Conservation (phyloP, 768 basidiomycete species). For the Auricularia heimuer region DNA sequence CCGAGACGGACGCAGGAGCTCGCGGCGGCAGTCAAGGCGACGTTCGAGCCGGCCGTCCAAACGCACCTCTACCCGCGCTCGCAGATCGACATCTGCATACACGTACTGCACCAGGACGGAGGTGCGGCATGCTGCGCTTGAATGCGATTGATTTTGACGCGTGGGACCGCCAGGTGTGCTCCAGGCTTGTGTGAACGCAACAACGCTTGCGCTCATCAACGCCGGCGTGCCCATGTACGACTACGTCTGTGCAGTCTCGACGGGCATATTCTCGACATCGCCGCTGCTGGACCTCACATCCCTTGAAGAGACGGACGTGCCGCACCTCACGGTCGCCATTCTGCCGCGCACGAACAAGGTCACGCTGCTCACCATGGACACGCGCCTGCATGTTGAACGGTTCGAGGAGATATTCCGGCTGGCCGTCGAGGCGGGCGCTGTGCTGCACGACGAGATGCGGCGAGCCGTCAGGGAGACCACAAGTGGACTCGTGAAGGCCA, state of each 20-base stretch:
- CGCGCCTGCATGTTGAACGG: conserved; percentile 82
- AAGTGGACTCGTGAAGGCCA: conserved; percentile 47
- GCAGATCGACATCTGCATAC: conserved; percentile 88
- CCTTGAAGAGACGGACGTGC: conserved; percentile 86
- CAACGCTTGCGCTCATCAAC: conserved; percentile 80
- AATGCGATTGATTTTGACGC: neutral
- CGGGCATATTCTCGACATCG: conserved; percentile 73
- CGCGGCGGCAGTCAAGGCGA: conserved; percentile 78
- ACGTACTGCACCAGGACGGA: conserved; percentile 91
- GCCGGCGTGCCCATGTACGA: conserved; percentile 88
- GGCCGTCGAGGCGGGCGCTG: conserved; percentile 65
- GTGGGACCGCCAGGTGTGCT: conserved; percentile 43
- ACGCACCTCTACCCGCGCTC: conserved; percentile 86
- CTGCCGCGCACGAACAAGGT: conserved; percentile 82
- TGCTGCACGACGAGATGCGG: conserved; percentile 81
- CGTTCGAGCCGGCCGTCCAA: conserved; percentile 93
- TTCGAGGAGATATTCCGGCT: conserved; percentile 83
- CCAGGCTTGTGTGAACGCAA: conserved; percentile 87
- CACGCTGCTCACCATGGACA: conserved; percentile 88
- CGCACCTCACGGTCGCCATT: conserved; percentile 78
- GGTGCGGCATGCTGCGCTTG: conserved; percentile 16
- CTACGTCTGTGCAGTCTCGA: conserved; percentile 83
- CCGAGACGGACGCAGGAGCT: conserved; percentile 78
- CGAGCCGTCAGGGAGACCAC: conserved; percentile 56
- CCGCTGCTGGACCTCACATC: conserved; percentile 81